Evolutionary conservation across 2,329 filamentous ascomycete genomes (phyloP), one percentile per base, ranked within the genome.

Genomic region (Ceratocystiopsis brevicomis): DNA sequence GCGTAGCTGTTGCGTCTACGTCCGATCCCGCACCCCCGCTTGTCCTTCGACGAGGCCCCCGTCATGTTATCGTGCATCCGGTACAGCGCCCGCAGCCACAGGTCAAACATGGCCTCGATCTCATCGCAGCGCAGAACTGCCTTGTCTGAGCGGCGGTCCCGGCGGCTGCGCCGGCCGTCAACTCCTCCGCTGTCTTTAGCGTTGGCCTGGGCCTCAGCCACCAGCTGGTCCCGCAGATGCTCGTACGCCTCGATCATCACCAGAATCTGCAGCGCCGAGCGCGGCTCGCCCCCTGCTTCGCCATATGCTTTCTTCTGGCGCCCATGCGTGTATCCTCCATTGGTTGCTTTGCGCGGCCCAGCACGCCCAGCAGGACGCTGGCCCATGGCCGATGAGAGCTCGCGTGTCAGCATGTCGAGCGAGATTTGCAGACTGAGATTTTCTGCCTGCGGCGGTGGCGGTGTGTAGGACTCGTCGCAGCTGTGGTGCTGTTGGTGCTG

Each of bases 231-330:
- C 15, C 66, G 59, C 45, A 74, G 54, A 46, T 61, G 60, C 58
- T 73, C 69, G 50, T 73, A 73, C 3, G 69, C 69, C 50, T 73
- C 69, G 41, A 73, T 73, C 69, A 73, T 73, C 38, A 68, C 60
- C 63, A 66, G 67, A 16, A 73, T 53, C 51, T 73, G 69, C 37
- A 73, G 51, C 1, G 64, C 61, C 14, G 68, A 61, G 0, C 61
- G 59, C 25, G 25, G 6, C 25, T 30, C 38, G 25, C 15, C 3
- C 3, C 8, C 15, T 15, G 38, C 38, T 4, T 30, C 38, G 15
- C 15, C 3, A 15, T 4, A 30, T 10, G 38, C 37, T 12, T 25
- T 39, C 8, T 33, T 30, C 38, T 43, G 41, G 37, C 19, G 9
- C 38, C 41, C 13, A n/a, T n/a, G n/a, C n/a, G n/a, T n/a, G n/a